Evolutionary conservation across 345 rosid genomes (phyloP).

Genomic region (Bruguiera gymnorhiza): DNA sequence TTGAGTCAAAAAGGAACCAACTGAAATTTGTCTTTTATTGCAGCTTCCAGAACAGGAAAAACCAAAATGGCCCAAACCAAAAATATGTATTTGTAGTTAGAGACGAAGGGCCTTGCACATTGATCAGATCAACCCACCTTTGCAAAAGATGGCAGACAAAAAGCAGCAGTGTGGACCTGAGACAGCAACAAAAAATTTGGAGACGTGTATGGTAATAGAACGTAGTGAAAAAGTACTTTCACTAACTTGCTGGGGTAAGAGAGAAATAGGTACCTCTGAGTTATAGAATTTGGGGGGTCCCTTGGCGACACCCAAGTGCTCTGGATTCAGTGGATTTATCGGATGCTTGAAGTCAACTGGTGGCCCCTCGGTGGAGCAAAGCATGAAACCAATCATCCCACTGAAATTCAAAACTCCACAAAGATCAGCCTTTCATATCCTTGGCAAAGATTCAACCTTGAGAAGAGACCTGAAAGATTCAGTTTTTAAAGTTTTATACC

Average conservation of each 20-base stretch:
- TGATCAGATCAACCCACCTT: not conserved
- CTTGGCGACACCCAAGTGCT: conserved; percentile 20
- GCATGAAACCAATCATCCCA: conserved; percentile 27
- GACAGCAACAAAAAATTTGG: not conserved
- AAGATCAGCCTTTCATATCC: not conserved
- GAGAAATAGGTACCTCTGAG: conserved; percentile 13
- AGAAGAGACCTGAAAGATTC: not conserved
- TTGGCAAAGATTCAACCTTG: not conserved
- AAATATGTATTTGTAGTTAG: not conserved
- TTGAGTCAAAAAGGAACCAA: not conserved
- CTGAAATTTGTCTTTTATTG: not conserved
- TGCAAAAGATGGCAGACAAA: conserved; percentile 18
- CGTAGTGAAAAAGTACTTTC: not conserved
- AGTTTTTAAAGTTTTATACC: not conserved
- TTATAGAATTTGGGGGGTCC: conserved; percentile 21
- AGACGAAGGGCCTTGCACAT: not conserved
- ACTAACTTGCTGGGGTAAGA: not conserved
- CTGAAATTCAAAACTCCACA: conserved; percentile 7
- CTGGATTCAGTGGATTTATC: conserved; percentile 20
- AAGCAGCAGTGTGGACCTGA: conserved; percentile 21
- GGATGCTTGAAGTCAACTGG: conserved; percentile 27
- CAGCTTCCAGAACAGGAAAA: not conserved
- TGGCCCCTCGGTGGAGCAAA: conserved; percentile 30
- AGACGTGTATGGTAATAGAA: not conserved
- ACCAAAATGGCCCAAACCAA: not conserved